Base-by-base conservation (phyloP, 441 rosid species). In the Eugenia klotzschiana region DNA sequence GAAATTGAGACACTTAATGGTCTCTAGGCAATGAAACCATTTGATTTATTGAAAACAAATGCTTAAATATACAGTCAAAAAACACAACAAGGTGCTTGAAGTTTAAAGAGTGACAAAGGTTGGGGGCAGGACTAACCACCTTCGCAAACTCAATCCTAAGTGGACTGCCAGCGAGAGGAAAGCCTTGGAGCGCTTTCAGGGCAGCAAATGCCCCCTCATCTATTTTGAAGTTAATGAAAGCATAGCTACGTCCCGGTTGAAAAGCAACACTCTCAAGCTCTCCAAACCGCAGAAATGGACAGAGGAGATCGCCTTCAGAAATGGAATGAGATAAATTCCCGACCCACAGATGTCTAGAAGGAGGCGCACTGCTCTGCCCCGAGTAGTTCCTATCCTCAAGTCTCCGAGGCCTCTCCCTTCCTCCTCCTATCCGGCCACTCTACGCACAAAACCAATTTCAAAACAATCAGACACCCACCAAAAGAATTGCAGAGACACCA, bases 71-170 rank as follows among this genome's bases (percentile, higher is more conserved):
- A 80, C 58, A 80, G 56, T 40, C 58, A n/a, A 27, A 50, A 22
- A 80, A 80, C 43, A 80, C 18, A 54, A 51, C 9, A 50, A 80
- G 26, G 43, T 8, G 82, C 40, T 80, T 80, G 29, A 27, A 73
- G 49, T 69, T 69, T 46, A 82, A 80, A 43, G 25, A 52, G 84
- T 25, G 80, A 81, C 77, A 80, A 43, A 88, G 89, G 86, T 84
- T 86, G 81, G 87, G 79, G 77, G 86, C 90, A 89, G 86, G 80
- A 96, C 99, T 96, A 94, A 96, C 98, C 98, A 98, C 94, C 98
- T 96, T 96, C 52, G 98, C 94, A 91, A 93, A 96, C 91, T 96
- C 98, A 88, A 96, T 92, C 88, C 93, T 93, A 88, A 96, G 97
- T 64, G 96, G 94, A 84, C 90, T 95, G 87, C 96, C 98, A n/a